Evolutionary conservation across 78 protist genomes (phyloP).

Genomic region (Emiliania huxleyi): DNA sequence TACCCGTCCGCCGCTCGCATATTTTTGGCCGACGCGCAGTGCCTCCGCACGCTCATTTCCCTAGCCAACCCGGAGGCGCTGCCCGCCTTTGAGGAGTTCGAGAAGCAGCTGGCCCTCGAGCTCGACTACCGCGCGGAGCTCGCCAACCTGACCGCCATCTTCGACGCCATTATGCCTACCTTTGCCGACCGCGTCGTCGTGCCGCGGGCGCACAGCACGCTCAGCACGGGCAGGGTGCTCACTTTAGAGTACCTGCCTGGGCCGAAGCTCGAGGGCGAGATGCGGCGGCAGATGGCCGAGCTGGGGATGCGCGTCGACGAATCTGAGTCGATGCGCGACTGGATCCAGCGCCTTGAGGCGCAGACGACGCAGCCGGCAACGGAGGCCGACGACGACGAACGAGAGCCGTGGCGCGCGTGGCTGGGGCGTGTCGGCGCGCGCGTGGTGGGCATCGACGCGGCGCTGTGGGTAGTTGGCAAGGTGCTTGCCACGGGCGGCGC

Average conservation of each 20-base stretch:
- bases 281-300: no score
- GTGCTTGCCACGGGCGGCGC: not conserved
- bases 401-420: no score
- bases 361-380: no score
- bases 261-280: not conserved
- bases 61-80: conserved; percentile 30
- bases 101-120: conserved; percentile 47
- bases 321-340: no score
- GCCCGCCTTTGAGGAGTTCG: conserved; percentile 36
- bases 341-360: no score
- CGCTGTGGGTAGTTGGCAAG: no score
- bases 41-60: not conserved
- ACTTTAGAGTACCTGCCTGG: not conserved
- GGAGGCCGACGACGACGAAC: no score
- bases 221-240: not conserved
- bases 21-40: conserved; percentile 22
- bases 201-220: not conserved
- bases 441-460: no score
- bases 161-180: not conserved
- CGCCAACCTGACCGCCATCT: not conserved
- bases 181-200: not conserved
- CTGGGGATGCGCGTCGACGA: no score
- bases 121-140: conserved; percentile 28
- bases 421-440: no score
- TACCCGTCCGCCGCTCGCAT: not conserved